phyloP scores from a whole-genome alignment of 192 early-diverging fungal species.

The Coemansia sp. region DNA sequence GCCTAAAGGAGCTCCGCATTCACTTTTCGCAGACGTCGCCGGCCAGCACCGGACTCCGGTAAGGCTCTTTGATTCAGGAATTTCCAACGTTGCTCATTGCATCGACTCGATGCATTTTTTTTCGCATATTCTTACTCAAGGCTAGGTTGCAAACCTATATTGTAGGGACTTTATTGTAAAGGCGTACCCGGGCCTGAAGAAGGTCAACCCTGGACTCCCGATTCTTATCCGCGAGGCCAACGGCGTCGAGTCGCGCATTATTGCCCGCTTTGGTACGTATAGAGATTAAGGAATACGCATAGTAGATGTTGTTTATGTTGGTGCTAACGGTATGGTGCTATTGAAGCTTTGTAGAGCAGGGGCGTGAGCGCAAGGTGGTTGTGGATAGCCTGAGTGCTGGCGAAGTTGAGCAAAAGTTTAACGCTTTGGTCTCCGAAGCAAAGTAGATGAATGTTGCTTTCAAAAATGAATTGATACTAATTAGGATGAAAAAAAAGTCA shows the following conservation, averaged over 20 bases:
- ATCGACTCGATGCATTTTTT: too few relatives aligned
- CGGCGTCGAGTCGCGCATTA: slow-evolving; percentile 80
- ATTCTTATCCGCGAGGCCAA: slow-evolving; percentile 88
- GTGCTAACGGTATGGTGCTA: neutral
- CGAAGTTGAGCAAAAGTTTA: slow-evolving; percentile 72
- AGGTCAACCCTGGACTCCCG: slow-evolving; percentile 83
- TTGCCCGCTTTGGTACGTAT: slow-evolving; percentile 84
- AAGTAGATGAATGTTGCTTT: slow-evolving; percentile 29
- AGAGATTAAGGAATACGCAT: neutral
- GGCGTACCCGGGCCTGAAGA: slow-evolving; percentile 78
- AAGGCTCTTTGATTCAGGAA: slow-evolving; percentile 17
- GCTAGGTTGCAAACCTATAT: too few relatives aligned
- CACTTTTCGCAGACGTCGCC: slow-evolving; percentile 82
- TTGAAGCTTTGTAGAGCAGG: slow-evolving; percentile 59
- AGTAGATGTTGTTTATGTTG: neutral
- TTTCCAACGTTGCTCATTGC: too few relatives aligned
- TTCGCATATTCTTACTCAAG: too few relatives aligned
- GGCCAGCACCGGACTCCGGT: slow-evolving; percentile 80
- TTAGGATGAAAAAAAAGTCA: too few relatives aligned
- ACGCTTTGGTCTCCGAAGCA: slow-evolving; percentile 56
- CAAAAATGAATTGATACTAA: too few relatives aligned
- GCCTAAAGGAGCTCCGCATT: slow-evolving; percentile 85
- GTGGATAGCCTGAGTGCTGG: slow-evolving; percentile 71
- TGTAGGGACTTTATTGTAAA: slow-evolving; percentile 81
- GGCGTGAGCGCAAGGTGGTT: slow-evolving; percentile 73